Conservation (phyloP, 805 yeast genomes). For the Candida koratica region DNA sequence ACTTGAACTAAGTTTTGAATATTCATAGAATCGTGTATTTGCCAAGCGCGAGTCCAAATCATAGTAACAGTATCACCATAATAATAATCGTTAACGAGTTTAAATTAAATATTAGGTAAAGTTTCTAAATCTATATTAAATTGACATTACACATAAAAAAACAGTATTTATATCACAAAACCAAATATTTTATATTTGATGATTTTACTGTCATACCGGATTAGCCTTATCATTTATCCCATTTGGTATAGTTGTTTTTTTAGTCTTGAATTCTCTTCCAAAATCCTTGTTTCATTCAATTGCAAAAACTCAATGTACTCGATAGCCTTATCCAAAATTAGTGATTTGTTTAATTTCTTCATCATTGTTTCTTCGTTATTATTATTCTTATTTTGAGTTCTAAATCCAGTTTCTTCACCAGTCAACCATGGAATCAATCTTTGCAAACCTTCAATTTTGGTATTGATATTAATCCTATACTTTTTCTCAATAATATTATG, state of each 20-base stretch:
- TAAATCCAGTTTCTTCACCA: slow-evolving; percentile 59
- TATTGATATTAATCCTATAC: slow-evolving; percentile 67
- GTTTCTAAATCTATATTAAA: slow-evolving; percentile 3
- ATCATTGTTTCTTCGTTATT: not conserved
- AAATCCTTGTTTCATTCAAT: slow-evolving; percentile 36
- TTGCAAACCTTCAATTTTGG: slow-evolving; percentile 65
- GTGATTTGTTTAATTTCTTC: slow-evolving; percentile 54
- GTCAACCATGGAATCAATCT: slow-evolving; percentile 67
- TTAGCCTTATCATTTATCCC: not conserved
- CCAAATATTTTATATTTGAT: no score
- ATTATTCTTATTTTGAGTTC: slow-evolving; percentile 23
- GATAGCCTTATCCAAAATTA: slow-evolving; percentile 66
- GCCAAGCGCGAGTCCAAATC: no score
- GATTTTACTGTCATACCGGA: not conserved
- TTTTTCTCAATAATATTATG: slow-evolving; percentile 72
- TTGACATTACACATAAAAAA: slow-evolving; percentile 7
- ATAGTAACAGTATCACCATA: no score
- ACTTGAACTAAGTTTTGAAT: slow-evolving; percentile 53
- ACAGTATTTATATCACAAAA: no score
- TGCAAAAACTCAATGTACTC: slow-evolving; percentile 55
- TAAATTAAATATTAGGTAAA: not conserved
- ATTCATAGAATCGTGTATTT: no score
- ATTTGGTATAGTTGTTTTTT: slow-evolving; percentile 8
- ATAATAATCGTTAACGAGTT: not conserved
- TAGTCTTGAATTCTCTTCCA: slow-evolving; percentile 11